A percentile compares a stretch with the other conserved stretches of the same genome.
Conservation (phyloP, 2,329 filamentous ascomycete species). For the Cordyceps javanica region DNA sequence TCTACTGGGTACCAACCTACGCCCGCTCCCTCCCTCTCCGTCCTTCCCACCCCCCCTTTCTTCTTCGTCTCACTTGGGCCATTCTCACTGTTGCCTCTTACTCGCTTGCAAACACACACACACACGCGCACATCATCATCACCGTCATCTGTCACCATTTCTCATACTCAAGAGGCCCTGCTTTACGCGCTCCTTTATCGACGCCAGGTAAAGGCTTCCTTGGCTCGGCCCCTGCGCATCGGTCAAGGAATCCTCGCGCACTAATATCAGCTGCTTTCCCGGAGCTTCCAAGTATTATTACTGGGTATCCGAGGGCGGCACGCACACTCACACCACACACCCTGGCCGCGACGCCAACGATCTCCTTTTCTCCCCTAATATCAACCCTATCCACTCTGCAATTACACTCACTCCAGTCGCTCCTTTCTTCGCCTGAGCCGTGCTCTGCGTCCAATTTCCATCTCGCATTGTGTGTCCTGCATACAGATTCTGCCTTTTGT, state of each 20-base stretch:
- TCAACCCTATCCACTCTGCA: slow-evolving; percentile 32
- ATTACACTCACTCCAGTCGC: slow-evolving; percentile 35
- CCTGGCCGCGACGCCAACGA: slow-evolving; percentile 12
- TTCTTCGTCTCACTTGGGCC: not conserved
- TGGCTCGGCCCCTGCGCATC: not conserved
- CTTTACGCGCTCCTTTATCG: not conserved
- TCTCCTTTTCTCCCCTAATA: slow-evolving; percentile 32
- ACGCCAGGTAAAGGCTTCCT: not conserved
- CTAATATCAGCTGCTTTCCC: slow-evolving; percentile 5
- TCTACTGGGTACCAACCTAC: not conserved
- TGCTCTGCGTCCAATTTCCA: slow-evolving; percentile 20
- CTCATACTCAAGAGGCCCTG: not conserved
- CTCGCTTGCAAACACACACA: slow-evolving; percentile 9
- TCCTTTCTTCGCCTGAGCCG: slow-evolving; percentile 25
- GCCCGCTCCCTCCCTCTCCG: too few species aligned
- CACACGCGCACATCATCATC: too few species aligned
- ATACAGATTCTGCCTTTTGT: not conserved
- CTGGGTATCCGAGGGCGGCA: slow-evolving; percentile 4
- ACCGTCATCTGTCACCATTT: not conserved
- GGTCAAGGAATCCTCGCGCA: not conserved
- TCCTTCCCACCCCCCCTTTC: not conserved
- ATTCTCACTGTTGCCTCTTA: not conserved
- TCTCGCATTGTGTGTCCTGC: slow-evolving; percentile 16
- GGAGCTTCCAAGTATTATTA: slow-evolving; percentile 4
- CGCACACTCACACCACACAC: slow-evolving; percentile 7